These are phyloP conservation scores for Babesia caballi DNA, from an alignment of 169 alveolate species.

Conservation along the genomic window DNA sequence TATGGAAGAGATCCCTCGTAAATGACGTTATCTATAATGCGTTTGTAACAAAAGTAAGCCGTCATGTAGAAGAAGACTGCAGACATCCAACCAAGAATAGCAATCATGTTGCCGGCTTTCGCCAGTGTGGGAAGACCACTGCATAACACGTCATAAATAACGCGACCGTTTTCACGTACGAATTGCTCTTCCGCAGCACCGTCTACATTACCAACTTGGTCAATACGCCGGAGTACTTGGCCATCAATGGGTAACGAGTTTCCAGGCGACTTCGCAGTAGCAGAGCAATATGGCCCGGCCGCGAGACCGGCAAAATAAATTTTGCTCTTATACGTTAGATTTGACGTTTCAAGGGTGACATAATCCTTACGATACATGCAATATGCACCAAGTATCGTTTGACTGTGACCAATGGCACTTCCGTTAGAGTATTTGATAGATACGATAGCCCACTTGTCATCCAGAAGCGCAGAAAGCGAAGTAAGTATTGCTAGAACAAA, in stretches of 20 bases:
- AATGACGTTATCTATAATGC: neutral
- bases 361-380: neutral
- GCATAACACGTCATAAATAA: constrained; percentile 45
- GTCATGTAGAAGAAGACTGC: neutral
- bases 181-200: neutral
- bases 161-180: constrained; percentile 16
- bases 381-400: neutral
- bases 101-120: constrained; percentile 2
- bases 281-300: neutral
- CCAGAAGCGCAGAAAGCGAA: neutral
- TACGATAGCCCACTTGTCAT: neutral
- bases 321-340: neutral
- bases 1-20: neutral
- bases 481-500: neutral
- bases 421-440: neutral
- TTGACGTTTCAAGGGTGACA: neutral
- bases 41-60: neutral
- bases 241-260: too few species aligned
- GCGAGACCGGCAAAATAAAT: neutral
- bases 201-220: neutral
- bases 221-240: constrained; percentile 1
- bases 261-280: too few species aligned
- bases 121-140: neutral
- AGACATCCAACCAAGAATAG: constrained; percentile 3
- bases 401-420: neutral